Evolutionary conservation across 495 filamentous ascomycete genomes (phyloP).

Genomic region (Podospora pseudoanserina): DNA sequence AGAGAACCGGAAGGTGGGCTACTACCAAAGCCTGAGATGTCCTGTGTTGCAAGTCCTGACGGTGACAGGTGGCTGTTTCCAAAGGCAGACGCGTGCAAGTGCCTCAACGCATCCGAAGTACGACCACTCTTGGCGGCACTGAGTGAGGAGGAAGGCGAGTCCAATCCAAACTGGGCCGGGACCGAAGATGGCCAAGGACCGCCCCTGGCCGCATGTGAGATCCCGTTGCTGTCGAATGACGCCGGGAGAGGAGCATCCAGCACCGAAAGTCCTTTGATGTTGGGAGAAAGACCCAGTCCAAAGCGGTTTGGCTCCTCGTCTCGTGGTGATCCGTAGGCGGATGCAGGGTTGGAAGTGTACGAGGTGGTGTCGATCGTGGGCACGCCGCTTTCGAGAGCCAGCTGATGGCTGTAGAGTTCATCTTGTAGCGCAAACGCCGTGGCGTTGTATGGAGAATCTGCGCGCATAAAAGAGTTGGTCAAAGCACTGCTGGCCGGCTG

Average conservation of each 20-base stretch:
- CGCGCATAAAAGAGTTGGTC: constrained; percentile 77
- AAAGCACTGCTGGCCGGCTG: constrained; percentile 65
- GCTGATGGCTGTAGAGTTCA: constrained; percentile 41
- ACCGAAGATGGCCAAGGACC: constrained; percentile 91
- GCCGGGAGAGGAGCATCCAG: constrained; percentile 91
- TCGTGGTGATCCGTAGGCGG: constrained; percentile 82
- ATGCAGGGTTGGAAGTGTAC: constrained; percentile 69
- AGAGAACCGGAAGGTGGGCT: constrained; percentile 60
- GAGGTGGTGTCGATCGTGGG: constrained; percentile 73
- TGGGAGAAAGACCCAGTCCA: constrained; percentile 73
- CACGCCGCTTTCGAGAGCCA: constrained; percentile 52
- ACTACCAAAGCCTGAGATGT: constrained; percentile 47
- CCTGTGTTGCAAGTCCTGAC: constrained; percentile 51
- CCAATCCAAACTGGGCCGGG: constrained; percentile 86
- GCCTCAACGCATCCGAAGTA: constrained; percentile 71
- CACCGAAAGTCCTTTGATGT: constrained; percentile 66
- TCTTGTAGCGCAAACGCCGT: constrained; percentile 42
- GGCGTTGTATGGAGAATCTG: constrained; percentile 50
- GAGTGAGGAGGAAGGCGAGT: constrained; percentile 78
- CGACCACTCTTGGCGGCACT: constrained; percentile 53
- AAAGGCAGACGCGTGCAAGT: constrained; percentile 80
- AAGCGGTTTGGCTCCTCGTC: constrained; percentile 60
- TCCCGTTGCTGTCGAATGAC: constrained; percentile 94
- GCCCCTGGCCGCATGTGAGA: constrained; percentile 83
- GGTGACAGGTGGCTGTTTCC: constrained; percentile 49